Evolutionary conservation across 768 basidiomycete species (phyloP).

Genomic region (Termitomyces sp.): DNA sequence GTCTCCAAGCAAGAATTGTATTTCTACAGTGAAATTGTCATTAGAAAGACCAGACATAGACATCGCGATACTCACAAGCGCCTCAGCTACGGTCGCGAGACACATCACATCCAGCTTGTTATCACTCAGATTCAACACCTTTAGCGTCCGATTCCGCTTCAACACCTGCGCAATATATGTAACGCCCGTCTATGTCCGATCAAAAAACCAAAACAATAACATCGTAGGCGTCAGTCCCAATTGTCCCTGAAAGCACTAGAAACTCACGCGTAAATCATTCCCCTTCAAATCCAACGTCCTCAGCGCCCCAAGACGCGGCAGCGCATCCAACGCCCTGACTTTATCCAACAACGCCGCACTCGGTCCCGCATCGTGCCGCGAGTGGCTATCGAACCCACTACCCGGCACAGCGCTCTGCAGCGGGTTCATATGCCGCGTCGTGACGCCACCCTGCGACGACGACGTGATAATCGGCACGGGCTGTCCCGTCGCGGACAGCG

Average conservation of each 20-base stretch:
- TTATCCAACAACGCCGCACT: slow-evolving; percentile 81
- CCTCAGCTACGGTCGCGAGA: slow-evolving; percentile 79
- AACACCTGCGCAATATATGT: slow-evolving; percentile 91
- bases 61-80: slow-evolving; percentile 52
- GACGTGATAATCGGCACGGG: slow-evolving; percentile 67
- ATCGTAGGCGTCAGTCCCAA: slow-evolving; percentile 1
- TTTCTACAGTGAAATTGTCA: slow-evolving; percentile 48
- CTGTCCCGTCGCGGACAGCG: slow-evolving; percentile 36
- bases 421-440: slow-evolving; percentile 34
- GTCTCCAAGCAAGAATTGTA: slow-evolving; percentile 94
- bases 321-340: slow-evolving; percentile 81
- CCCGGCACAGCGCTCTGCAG: slow-evolving; percentile 12
- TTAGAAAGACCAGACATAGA: neutral
- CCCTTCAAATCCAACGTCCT: slow-evolving; percentile 87
- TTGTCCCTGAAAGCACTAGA: neutral
- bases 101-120: slow-evolving; percentile 87
- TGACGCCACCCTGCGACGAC: slow-evolving; percentile 48
- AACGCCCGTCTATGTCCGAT: slow-evolving; percentile 51
- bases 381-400: slow-evolving; percentile 16
- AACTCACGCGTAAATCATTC: slow-evolving; percentile 84
- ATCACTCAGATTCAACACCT: slow-evolving; percentile 90
- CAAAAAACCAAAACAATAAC: slow-evolving; percentile 12
- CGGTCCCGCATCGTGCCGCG: slow-evolving; percentile 39
- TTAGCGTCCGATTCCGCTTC: slow-evolving; percentile 92
- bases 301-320: slow-evolving; percentile 81